Evolutionary conservation across 495 filamentous ascomycete genomes (phyloP).

Genomic region (Neurospora sp.): DNA sequence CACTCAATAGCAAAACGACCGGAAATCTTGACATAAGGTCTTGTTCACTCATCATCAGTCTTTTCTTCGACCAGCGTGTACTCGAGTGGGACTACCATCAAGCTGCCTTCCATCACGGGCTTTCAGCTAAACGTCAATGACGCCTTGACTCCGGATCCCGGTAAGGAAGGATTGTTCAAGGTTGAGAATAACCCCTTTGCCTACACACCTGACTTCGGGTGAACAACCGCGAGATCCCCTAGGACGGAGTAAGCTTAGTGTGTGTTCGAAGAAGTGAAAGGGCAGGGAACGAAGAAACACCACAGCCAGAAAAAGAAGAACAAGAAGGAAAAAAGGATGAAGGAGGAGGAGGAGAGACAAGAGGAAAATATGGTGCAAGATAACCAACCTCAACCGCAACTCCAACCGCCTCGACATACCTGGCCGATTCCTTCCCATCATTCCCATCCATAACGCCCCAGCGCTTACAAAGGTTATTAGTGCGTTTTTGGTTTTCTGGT

Average conservation of each 20-base stretch:
- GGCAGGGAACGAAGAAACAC: neutral
- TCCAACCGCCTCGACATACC: neutral
- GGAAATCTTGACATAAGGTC: neutral
- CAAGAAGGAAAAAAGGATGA: neutral
- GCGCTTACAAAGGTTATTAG: no score
- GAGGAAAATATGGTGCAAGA: neutral
- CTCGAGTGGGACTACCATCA: neutral
- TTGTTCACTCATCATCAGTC: neutral
- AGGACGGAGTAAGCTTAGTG: neutral
- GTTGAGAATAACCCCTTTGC: constrained; percentile 57
- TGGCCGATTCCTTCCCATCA: neutral
- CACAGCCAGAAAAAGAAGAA: neutral
- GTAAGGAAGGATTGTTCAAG: constrained; percentile 51
- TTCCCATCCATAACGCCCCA: neutral
- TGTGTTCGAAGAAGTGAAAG: neutral
- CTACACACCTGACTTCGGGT: constrained; percentile 36
- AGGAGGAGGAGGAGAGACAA: neutral
- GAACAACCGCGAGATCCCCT: neutral
- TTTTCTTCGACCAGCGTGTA: neutral
- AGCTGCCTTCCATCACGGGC: neutral
- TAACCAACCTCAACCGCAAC: neutral
- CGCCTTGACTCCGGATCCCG: constrained; percentile 56
- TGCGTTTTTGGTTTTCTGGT: no score
- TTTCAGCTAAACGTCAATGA: constrained; percentile 31
- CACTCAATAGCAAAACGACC: neutral